These are phyloP conservation scores for Globisporangium carolinianum DNA, from an alignment of 352 stramenopile genomes.

Conservation along the genomic window DNA sequence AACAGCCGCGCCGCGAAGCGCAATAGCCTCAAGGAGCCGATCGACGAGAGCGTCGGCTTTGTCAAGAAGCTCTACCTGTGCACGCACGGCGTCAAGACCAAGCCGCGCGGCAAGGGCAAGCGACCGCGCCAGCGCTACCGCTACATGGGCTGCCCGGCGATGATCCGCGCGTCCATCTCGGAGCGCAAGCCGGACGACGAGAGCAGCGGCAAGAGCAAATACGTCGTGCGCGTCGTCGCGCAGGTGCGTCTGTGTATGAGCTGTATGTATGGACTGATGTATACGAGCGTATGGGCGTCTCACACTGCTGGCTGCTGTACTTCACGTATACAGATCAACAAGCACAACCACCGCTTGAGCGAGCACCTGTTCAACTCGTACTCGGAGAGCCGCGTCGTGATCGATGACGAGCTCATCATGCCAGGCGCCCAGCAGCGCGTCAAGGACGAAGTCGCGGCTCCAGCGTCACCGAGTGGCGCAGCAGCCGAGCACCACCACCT, in stretches of 20 bases:
- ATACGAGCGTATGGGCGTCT: background rate
- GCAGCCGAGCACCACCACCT: slow-evolving; percentile 16
- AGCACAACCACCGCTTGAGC: slow-evolving; percentile 80
- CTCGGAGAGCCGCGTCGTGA: slow-evolving; percentile 78
- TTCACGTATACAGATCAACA: slow-evolving; percentile 50
- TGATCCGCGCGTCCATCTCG: slow-evolving; percentile 80
- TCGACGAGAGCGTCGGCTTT: slow-evolving; percentile 79
- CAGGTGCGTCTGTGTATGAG: slow-evolving; percentile 27
- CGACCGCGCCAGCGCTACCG: slow-evolving; percentile 73
- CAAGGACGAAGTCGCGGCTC: slow-evolving; percentile 36
- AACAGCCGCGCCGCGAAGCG: slow-evolving; percentile 74
- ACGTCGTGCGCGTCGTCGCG: slow-evolving; percentile 76
- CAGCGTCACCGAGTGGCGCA: slow-evolving; percentile 7
- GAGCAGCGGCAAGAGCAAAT: slow-evolving; percentile 55
- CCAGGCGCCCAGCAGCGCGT: slow-evolving; percentile 26
- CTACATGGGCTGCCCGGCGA: slow-evolving; percentile 78
- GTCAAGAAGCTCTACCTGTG: slow-evolving; percentile 84
- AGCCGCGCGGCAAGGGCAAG: slow-evolving; percentile 76
- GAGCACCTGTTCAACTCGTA: slow-evolving; percentile 86
- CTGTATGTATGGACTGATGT: no score
- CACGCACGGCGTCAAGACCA: slow-evolving; percentile 80
- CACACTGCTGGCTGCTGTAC: background rate
- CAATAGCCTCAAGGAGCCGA: slow-evolving; percentile 80
- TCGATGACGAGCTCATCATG: slow-evolving; percentile 73
- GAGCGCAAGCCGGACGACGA: slow-evolving; percentile 59